Conservation (phyloP, 805 yeast species). For the Ogataea naganishii region DNA sequence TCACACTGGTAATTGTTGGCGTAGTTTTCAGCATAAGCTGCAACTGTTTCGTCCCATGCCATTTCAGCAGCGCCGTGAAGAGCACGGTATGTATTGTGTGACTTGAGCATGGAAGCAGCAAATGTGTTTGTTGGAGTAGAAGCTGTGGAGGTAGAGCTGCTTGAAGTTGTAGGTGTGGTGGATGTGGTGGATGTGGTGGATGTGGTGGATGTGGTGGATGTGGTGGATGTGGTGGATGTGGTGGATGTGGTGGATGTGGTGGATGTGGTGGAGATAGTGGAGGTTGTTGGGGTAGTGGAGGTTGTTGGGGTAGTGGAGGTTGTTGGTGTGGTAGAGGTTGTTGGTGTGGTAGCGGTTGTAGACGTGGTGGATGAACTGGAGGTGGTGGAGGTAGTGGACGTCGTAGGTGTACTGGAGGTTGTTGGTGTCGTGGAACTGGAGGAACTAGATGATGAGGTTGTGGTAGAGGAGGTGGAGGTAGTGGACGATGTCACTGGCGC, state of each 20-base stretch:
- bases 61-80: constrained; percentile 42
- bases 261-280: constrained; percentile 4
- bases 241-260: constrained; percentile 3
- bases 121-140: constrained; percentile 9
- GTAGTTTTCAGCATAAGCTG: constrained; percentile 45
- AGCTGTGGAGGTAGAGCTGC: constrained; percentile 8
- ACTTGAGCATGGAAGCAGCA: constrained; percentile 34
- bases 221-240: constrained; percentile 6
- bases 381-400: constrained; percentile 8
- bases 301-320: constrained; percentile 1
- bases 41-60: constrained; percentile 47
- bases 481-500: too few relatives aligned
- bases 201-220: constrained; percentile 7
- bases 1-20: constrained; percentile 50
- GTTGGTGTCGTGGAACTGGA: constrained; percentile 15
- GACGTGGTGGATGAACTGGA: neutral
- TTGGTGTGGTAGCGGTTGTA: neutral
- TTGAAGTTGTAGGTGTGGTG: constrained; percentile 7
- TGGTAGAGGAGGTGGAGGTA: constrained; percentile 9
- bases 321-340: constrained; percentile 1
- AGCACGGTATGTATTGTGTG: constrained; percentile 55
- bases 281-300: constrained; percentile 5
- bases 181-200: constrained; percentile 8
- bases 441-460: constrained; percentile 15
- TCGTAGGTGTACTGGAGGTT: constrained; percentile 15